Evolutionary conservation across 2,329 filamentous ascomycete species (phyloP).

Genomic region (Rutstroemia sp.): DNA sequence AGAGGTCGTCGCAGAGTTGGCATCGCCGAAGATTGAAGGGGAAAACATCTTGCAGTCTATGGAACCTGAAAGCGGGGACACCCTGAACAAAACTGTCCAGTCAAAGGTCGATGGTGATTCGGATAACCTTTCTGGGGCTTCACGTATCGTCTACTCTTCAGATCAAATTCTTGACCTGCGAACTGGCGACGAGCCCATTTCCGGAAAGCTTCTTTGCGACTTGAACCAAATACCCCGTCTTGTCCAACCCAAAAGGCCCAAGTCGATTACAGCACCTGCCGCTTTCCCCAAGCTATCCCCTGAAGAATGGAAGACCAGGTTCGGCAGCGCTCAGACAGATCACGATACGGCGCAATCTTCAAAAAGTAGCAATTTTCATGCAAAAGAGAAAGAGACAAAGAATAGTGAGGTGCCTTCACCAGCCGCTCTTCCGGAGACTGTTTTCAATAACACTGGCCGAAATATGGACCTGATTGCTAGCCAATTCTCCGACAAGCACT

Average conservation of each 20-base stretch:
- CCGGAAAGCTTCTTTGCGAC: neutral
- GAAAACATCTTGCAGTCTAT: neutral
- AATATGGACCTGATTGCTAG: neutral
- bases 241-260: neutral
- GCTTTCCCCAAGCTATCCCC: neutral
- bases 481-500: neutral
- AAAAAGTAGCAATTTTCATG: neutral
- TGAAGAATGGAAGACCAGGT: neutral
- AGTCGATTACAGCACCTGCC: neutral
- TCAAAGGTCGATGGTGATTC: neutral
- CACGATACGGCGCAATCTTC: neutral
- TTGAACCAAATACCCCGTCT: neutral
- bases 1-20: neutral
- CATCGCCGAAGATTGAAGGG: neutral
- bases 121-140: neutral
- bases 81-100: neutral
- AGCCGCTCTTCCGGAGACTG: too few species aligned
- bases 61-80: neutral
- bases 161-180: constrained; percentile 2
- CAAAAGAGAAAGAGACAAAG: neutral
- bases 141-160: neutral
- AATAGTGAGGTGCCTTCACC: too few species aligned
- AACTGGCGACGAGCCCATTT: neutral
- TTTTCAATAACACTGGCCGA: too few species aligned
- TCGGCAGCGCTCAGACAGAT: neutral